Conservation (phyloP, 1,139 yeast genomes). For the Yamadazyma songkhlaensis region DNA sequence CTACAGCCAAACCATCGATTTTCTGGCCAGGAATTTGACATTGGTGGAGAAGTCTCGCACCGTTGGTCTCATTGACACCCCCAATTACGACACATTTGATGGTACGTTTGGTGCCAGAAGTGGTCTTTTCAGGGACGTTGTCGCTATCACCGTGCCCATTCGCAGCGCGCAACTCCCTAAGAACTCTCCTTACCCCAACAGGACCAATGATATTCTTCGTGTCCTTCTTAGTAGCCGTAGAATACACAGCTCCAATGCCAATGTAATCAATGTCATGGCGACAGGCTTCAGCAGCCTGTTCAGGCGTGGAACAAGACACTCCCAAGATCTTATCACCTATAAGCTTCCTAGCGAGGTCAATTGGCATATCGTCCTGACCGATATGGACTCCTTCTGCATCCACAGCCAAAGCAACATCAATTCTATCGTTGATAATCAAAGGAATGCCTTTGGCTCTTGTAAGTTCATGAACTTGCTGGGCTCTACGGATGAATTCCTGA, state of each 20-base stretch:
- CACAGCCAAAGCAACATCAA: conserved; percentile 86
- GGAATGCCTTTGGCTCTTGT: conserved; percentile 66
- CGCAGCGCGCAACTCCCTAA: conserved; percentile 44
- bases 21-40: conserved; percentile 45
- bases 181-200: conserved; percentile 57
- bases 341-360: conserved; percentile 53
- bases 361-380: conserved; percentile 89
- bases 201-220: conserved; percentile 57
- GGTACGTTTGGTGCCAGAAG: conserved; percentile 2
- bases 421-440: conserved; percentile 79
- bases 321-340: conserved; percentile 82
- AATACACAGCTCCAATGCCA: conserved; percentile 82
- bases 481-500: conserved; percentile 61
- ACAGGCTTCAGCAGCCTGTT: conserved; percentile 59
- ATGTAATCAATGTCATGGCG: conserved; percentile 64
- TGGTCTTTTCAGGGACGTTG: no score
- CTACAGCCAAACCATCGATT: conserved; percentile 82
- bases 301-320: conserved; percentile 61
- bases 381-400: conserved; percentile 94
- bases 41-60: conserved; percentile 52
- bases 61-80: conserved; percentile 72
- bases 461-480: conserved; percentile 56
- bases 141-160: conserved; percentile 13
- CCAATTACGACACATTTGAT: conserved; percentile 78
- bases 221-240: conserved; percentile 67